phyloP scores from a whole-genome alignment of 2,329 filamentous ascomycete species.

The Cladophialophora immunda region DNA sequence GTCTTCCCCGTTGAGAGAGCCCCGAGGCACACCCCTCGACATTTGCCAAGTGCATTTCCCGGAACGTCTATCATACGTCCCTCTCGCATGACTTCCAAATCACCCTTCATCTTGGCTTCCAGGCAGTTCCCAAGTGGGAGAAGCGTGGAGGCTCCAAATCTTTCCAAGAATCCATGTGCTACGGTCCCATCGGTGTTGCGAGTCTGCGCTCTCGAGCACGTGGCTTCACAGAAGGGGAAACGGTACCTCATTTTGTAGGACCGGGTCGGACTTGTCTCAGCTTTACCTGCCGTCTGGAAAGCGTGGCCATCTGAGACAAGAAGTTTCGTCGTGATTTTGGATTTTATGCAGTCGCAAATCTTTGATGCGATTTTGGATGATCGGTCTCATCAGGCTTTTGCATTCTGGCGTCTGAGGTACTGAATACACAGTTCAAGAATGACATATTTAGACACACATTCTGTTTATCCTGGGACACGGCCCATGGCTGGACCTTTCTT shows the following conservation, averaged over 20 bases:
- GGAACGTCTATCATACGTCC: neutral
- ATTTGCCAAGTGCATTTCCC: neutral
- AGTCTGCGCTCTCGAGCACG: neutral
- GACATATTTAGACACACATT: neutral
- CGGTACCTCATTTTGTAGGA: neutral
- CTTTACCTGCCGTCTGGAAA: neutral
- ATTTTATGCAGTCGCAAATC: neutral
- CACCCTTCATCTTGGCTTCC: neutral
- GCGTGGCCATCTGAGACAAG: neutral
- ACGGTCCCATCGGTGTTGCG: neutral
- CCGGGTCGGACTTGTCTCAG: neutral
- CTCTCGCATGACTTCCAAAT: neutral
- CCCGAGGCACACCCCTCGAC: neutral
- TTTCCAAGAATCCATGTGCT: neutral
- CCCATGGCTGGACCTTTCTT: neutral
- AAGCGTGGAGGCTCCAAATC: neutral
- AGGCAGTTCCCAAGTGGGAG: neutral
- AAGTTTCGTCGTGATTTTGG: neutral
- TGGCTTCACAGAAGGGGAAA: neutral
- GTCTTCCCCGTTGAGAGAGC: neutral
- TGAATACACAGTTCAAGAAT: neutral
- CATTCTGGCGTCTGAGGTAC: neutral
- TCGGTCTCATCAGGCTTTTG: neutral
- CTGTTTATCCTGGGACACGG: neutral
- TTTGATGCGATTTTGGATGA: neutral